Base-by-base conservation (phyloP, 1,139 yeast genomes). In the Debaryomycetaceae sp. region DNA sequence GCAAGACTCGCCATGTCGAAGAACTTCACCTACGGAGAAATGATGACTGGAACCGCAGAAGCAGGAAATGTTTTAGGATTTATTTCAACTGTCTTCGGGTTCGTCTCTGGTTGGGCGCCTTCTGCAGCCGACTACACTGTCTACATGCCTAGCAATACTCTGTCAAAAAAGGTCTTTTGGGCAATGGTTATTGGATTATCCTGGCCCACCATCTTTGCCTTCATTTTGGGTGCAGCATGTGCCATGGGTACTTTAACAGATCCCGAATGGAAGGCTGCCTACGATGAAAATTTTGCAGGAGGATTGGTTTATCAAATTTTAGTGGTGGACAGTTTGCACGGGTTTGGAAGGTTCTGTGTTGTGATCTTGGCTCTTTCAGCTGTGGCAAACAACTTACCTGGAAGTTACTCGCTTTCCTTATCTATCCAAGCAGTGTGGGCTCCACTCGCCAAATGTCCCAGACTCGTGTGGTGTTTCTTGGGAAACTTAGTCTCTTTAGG, bases 311-410 rank as follows among this genome's bases (percentile, higher is more conserved):
- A 81, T 61, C 85, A 84, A 44, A 78, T 90, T 53, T 70, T 90
- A 51, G 95, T 87, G 44, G 78, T 81, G 50, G 78, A 89, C 61
- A 85, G 95, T 11, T 76, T 90, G 49, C 90, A 85, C 64, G 91
- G 90, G 6, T 90, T 90, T 54, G 97, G 97, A 49, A 83, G 88
- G 65, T 89, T 90, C 74, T 85, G 91, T 68, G 82, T 91, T 70
- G 97, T 90, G 36, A 44, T 90, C 17, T 71, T 90, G 51, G 88
- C 95, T 13, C 68, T 90, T 53, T 87, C 96, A 34, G 87, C 96
- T 40, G 82, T 90, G 46, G 87, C 96, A 55, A 89, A 89, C 76
- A 89, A 89, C 36, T 79, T 89, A 62, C 97, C 97, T 61, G 90
- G 89, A 73, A 83, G 89, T 85, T 90, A 90, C 74, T 87, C 97